These are phyloP conservation scores for Alternaria rosae DNA, from an alignment of 2,329 filamentous ascomycete genomes.

Conservation along the genomic window DNA sequence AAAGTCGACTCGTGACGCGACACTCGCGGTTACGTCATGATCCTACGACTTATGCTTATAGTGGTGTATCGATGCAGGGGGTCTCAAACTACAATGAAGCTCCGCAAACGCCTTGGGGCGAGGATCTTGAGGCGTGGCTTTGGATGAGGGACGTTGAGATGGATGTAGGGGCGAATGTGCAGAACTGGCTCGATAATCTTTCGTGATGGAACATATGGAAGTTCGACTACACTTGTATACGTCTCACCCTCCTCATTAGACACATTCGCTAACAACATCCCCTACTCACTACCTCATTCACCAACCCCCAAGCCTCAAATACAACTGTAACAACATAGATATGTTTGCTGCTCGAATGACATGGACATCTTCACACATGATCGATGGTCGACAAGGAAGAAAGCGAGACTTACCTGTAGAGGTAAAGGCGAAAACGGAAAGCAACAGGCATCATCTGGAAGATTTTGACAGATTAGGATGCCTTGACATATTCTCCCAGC, in stretches of 20 bases:
- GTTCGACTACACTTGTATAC: not conserved
- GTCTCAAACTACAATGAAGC: not conserved
- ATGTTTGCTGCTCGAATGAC: not conserved
- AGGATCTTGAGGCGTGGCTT: not conserved
- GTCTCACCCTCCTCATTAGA: not conserved
- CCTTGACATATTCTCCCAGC: not conserved
- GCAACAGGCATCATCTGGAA: not conserved
- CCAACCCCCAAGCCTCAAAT: not conserved
- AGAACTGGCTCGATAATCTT: not conserved
- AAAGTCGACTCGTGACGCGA: not conserved
- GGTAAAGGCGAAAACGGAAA: not conserved
- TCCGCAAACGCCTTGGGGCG: not conserved
- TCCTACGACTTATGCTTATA: not conserved
- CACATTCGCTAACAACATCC: not conserved
- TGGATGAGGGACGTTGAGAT: not conserved
- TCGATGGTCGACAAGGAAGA: not conserved
- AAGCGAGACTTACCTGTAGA: not conserved
- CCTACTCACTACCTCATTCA: not conserved
- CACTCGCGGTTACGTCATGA: not conserved
- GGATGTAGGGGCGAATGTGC: not conserved
- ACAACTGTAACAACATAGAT: not conserved
- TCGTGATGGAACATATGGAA: not conserved
- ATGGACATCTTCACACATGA: not conserved
- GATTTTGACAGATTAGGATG: not conserved
- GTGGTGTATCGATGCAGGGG: not conserved